Base-by-base conservation (phyloP, 169 alveolate genomes). In the Babesia sp. region DNA sequence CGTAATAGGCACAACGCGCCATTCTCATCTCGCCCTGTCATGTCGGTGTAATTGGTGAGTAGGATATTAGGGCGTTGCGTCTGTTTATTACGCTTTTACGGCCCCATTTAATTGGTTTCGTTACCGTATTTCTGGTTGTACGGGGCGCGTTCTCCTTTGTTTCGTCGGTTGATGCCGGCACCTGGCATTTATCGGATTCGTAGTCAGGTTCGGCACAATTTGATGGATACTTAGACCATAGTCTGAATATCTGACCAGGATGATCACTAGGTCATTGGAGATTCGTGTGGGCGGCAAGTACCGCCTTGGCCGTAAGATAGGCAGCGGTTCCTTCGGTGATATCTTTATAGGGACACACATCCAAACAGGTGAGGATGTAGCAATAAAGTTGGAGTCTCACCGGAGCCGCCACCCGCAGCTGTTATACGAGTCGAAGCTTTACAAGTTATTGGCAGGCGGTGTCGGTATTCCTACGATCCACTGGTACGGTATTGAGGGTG, bases 251-350 rank as follows among this genome's bases (percentile, higher is more conserved):
- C 26, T 70, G 57, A 29, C 5, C 51, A 79, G 37, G 37, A 80
- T 80, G 88, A 67, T 80, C 60, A 61, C 78, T 42, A 56, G 74
- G 57, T 85, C 85, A 61, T 68, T 97, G 98, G 98, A 96, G 91
- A 93, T 96, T 71, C 90, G 97, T 82, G 99, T 96, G 51, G 99
- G 98, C 66, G 97, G 97, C 67, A 94, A 95, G 87, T 97, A 94
- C 90, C 96, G 98, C 71, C 89, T 97, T 71, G 98, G 99, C 51
- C 95, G 97, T 78, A 97, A 97, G 89, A 94, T 98, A 58, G 99
- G 99, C 46, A 92, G 98, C 80, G 99, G 99, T n/a, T 94, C 99
- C 34, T 98, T 97, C 89, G 99, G 99, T 44, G 98, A 96, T 75
- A 96, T 98, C 58, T 97, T 95, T 90, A 91, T 93, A 60, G 99